Evolutionary conservation across 2,329 filamentous ascomycete species (phyloP).

Genomic region (Bipolaris zeicola): DNA sequence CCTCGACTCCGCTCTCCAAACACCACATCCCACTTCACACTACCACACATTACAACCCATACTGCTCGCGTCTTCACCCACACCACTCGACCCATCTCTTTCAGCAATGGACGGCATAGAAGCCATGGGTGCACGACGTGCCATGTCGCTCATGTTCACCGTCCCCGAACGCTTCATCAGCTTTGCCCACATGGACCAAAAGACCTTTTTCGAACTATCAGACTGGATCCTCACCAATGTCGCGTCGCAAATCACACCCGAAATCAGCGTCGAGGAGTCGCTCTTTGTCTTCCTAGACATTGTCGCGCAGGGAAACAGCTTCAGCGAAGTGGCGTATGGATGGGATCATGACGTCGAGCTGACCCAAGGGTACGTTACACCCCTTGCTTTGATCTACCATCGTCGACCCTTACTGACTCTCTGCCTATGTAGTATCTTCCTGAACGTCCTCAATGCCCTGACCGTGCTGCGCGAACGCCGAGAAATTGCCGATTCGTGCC

Average conservation of each 20-base stretch:
- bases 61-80: neutral
- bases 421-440: constrained; percentile 36
- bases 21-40: neutral
- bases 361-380: constrained; percentile 39
- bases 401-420: constrained; percentile 16
- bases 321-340: constrained; percentile 38
- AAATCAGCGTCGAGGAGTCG: constrained; percentile 46
- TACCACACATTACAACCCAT: neutral
- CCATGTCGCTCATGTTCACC: constrained; percentile 41
- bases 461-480: constrained; percentile 41
- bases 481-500: constrained; percentile 40
- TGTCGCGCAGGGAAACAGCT: constrained; percentile 45
- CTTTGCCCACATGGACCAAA: constrained; percentile 47
- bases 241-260: constrained; percentile 33
- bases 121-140: constrained; percentile 36
- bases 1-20: constrained; percentile 15
- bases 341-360: constrained; percentile 47
- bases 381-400: neutral
- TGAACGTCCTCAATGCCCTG: constrained; percentile 43
- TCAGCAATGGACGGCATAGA: constrained; percentile 23
- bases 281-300: constrained; percentile 48
- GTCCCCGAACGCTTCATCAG: constrained; percentile 46
- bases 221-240: constrained; percentile 47
- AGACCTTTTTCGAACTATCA: constrained; percentile 46
- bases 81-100: neutral